Conservation (phyloP, 495 filamentous ascomycete genomes). For the Aspergillus asperescens region DNA sequence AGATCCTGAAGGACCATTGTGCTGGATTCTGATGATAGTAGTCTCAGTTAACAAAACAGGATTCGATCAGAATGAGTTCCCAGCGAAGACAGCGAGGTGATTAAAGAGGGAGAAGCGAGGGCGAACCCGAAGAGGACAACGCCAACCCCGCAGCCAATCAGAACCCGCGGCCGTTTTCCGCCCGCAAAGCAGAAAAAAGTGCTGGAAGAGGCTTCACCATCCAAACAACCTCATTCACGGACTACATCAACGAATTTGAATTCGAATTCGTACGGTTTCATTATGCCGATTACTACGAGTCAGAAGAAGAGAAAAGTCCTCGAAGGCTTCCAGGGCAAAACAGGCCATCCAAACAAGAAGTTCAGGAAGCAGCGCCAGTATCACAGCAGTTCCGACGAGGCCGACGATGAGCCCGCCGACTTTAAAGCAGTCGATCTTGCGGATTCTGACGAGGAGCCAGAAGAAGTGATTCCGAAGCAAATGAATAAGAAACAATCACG, state of each 20-base stretch:
- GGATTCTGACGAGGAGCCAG: slow-evolving; percentile 58
- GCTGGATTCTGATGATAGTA: slow-evolving; percentile 3
- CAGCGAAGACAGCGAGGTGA: not conserved
- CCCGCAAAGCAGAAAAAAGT: slow-evolving; percentile 34
- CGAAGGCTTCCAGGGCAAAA: slow-evolving; percentile 51
- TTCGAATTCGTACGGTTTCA: not conserved
- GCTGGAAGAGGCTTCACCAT: slow-evolving; percentile 16
- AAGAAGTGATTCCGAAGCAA: slow-evolving; percentile 24
- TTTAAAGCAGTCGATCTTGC: slow-evolving; percentile 61
- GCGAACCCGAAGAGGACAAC: slow-evolving; percentile 19
- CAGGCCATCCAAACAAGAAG: slow-evolving; percentile 57
- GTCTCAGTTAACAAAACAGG: not conserved
- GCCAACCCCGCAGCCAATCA: slow-evolving; percentile 35
- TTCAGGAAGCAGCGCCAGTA: slow-evolving; percentile 65
- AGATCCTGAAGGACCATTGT: slow-evolving; percentile 98
- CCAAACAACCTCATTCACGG: not conserved
- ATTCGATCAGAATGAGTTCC: not conserved
- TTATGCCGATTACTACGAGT: slow-evolving; percentile 38
- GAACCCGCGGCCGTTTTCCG: slow-evolving; percentile 22
- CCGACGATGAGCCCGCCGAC: slow-evolving; percentile 38
- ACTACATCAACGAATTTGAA: not conserved
- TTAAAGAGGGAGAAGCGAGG: slow-evolving; percentile 4
- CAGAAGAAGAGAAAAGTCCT: slow-evolving; percentile 56
- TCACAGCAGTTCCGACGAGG: slow-evolving; percentile 64
- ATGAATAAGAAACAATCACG: slow-evolving; percentile 18